These are phyloP conservation scores for Secale cereale DNA, from an alignment of 176 grass and related monocot species.

Conservation along the genomic window DNA sequence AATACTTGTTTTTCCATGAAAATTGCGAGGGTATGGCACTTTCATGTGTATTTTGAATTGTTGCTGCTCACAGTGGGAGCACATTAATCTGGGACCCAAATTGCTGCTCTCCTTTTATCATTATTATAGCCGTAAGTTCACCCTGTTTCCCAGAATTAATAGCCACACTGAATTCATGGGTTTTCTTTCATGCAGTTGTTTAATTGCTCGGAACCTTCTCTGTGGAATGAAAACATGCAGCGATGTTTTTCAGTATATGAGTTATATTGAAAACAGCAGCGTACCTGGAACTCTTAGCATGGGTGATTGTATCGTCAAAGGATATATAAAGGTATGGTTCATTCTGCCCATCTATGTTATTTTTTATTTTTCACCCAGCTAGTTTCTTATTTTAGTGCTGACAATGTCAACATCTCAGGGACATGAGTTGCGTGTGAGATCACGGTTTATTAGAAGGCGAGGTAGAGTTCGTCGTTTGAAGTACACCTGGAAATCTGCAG, in stretches of 20 bases:
- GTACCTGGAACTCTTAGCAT: constrained; percentile 58
- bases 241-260: constrained; percentile 88
- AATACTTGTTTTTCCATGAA: background rate
- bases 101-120: background rate
- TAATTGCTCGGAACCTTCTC: constrained; percentile 90
- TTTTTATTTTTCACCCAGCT: background rate
- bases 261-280: constrained; percentile 64
- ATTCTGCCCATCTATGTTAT: background rate
- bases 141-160: constrained; percentile 19
- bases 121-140: background rate
- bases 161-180: constrained; percentile 19
- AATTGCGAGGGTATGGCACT: background rate
- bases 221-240: constrained; percentile 94
- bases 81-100: background rate
- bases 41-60: background rate
- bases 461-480: constrained; percentile 89
- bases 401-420: constrained; percentile 35
- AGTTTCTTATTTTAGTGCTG: constrained; percentile 33
- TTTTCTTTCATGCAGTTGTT: constrained; percentile 59
- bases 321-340: constrained; percentile 69
- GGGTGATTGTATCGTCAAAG: constrained; percentile 84
- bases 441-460: constrained; percentile 76
- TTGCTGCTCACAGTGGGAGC: background rate
- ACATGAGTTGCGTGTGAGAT: constrained; percentile 67
- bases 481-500: constrained; percentile 95